Evolutionary conservation across 371 early-diverging fungal species (phyloP), one percentile per base, ranked within the genome.

Genomic region (Rhizopus stolonifer): DNA sequence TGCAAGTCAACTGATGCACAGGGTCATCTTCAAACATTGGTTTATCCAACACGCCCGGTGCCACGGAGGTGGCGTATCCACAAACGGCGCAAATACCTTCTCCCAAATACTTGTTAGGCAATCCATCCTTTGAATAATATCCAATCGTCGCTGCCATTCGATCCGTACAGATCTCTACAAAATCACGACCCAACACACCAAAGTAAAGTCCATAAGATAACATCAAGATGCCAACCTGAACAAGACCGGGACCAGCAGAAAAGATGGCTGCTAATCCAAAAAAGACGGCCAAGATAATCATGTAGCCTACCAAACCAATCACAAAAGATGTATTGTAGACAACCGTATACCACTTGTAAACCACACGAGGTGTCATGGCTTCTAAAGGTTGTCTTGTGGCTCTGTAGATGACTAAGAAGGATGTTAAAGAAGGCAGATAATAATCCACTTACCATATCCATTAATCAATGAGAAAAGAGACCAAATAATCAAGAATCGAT

Each of bases 61-160:
- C 53, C 22, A 25, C 39, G 4, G 58, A 57, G 17, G 78, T 77
- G 2, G 67, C 57, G 44, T 82, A 82, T 10, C 90, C 91, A 65
- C 93, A 93, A 21, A 93, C 89, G 33, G 90, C 92, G 64, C 93
- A 93, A 36, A 89, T 85, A 45, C 82, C 74, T n/a, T 74, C 71
- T 9, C 85, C 77, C 51, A 93, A 67, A 47, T 89, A 82, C 58
- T 86, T 87, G 22, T 71, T 76, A 7, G 88, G 86, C 19, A 87
- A 66, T 11, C 86, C 88, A 34, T 84, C 85, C 59, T 85, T 79
- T 45, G 78, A 80, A 54, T 86, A 85, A 64, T 85, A 86, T 15
- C 92, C 93, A 62, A 90, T 78, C 9, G 85, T 83, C 3, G 85
- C 67, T 15, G 91, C 91, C 93, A 93, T 93, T 26, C 87, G 77